These are phyloP conservation scores for Yamadazyma laniorum DNA, from an alignment of 805 yeast species.

Conservation along the genomic window DNA sequence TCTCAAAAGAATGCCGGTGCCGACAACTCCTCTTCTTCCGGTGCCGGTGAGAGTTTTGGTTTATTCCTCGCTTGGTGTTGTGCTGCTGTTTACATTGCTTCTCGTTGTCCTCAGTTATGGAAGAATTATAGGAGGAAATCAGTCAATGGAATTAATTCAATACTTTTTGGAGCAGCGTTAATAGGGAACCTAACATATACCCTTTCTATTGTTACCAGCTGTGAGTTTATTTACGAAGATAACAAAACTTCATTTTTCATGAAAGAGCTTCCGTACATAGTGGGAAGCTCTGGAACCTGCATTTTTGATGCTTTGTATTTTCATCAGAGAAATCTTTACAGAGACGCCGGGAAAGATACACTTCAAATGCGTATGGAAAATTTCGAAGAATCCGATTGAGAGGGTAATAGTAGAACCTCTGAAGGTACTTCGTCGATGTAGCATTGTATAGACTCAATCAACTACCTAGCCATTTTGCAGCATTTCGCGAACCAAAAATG, in stretches of 20 bases:
- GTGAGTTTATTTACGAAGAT: constrained; percentile 42
- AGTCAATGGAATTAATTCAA: constrained; percentile 81
- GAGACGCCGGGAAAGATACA: constrained; percentile 20
- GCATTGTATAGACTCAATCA: not conserved
- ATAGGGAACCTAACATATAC: constrained; percentile 78
- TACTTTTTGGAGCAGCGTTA: constrained; percentile 75
- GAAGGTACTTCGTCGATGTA: not conserved
- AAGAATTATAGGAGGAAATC: constrained; percentile 78
- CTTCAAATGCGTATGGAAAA: constrained; percentile 20
- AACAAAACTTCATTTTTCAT: constrained; percentile 48
- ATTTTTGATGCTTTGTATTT: constrained; percentile 70
- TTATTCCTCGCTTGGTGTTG: constrained; percentile 70
- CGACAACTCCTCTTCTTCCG: not conserved
- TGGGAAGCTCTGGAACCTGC: constrained; percentile 86
- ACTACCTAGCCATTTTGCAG: not conserved
- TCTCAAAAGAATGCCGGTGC: not conserved
- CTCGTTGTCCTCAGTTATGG: constrained; percentile 80
- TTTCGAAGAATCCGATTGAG: constrained; percentile 2
- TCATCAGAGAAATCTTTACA: constrained; percentile 51
- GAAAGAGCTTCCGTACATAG: constrained; percentile 75
- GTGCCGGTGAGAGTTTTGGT: constrained; percentile 16
- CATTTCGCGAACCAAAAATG: not conserved
- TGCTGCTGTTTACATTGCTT: constrained; percentile 67
- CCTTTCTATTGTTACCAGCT: constrained; percentile 65
- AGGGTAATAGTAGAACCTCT: not conserved